Base-by-base conservation (phyloP, 2,329 filamentous ascomycete species). In the Cytospora mali region DNA sequence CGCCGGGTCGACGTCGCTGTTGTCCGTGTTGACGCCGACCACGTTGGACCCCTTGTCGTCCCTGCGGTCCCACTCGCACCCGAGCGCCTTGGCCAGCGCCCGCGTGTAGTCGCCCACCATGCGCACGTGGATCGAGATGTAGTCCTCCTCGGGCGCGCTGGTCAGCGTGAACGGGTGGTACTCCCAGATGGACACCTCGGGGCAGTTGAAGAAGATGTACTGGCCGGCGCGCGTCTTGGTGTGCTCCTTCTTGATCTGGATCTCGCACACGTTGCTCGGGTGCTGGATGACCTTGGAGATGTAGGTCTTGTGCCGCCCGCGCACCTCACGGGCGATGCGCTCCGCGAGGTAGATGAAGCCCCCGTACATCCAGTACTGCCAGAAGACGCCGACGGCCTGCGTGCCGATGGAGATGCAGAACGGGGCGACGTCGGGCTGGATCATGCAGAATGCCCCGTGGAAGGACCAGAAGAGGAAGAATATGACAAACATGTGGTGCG, bases 401-500 rank as follows among this genome's bases (percentile, higher is more conserved):
- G 84, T 79, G 66, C 86, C 86, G 64, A 91, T 80, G 62, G 88
- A 87, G 61, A 85, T 81, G 76, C 91, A 93, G 74, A 90, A 93
- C 1, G 91, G 91, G 6, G 89, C 88, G 66, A 90, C 85, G 73
- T 95, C 91, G 58, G 91, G 88, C 75, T 92, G 91, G 71, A 94
- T 94, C 91, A 95, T 94, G 77, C 92, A 94, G 79, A 93, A 95
- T 28, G 90, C 89, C 63, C 91, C 92, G 76, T 96, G 92, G 70
- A 94, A 84, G n/a, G 91, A 88, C 91, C 91, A 95, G 81, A 95
- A 93, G 69, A 94, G 81, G 80, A 95, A 95, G 83, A 95, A 95
- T 67, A 94, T 72, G 75, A 94, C 86, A 74, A 95, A 95, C 74
- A 95, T 84, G 78, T 95, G 92, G 76, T 96, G 91, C 1, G 89